Percentiles rank a stretch among this genome's conserved stretches.
Conservation (phyloP, 331 rosid species). For the Quercus phellos region DNA sequence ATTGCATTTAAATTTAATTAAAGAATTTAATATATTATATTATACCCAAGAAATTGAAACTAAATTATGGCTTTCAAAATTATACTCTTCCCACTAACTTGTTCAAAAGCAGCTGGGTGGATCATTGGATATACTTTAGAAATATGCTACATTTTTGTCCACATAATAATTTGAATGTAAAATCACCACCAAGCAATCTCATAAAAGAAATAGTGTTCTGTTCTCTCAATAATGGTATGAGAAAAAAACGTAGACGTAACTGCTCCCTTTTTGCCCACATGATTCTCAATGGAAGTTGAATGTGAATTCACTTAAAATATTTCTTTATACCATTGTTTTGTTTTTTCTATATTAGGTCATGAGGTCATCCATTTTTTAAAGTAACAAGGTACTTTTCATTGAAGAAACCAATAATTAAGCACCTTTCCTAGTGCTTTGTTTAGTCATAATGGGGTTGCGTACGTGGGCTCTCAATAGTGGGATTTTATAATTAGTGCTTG, state of each 20-base stretch:
- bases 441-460: slow-evolving; percentile 21
- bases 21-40: no score
- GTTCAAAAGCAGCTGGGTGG: no score
- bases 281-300: neutral
- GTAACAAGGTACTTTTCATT: neutral
- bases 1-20: no score
- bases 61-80: no score
- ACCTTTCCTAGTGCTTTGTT: slow-evolving; percentile 21
- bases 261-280: neutral
- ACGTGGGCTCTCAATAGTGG: neutral
- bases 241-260: neutral
- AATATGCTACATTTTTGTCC: no score
- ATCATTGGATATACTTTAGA: no score
- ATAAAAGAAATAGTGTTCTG: no score
- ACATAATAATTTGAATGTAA: neutral
- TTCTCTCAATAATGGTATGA: neutral
- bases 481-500: slow-evolving; percentile 1
- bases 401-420: neutral
- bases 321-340: neutral
- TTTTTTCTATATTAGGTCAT: neutral
- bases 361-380: neutral
- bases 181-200: neutral
- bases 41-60: no score
- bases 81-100: no score
- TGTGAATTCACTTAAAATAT: neutral